Percentiles rank a stretch among this genome's conserved stretches.
Evolutionary conservation across 2,329 filamentous ascomycete species (phyloP).

Genomic region (Davidsoniella virescens): DNA sequence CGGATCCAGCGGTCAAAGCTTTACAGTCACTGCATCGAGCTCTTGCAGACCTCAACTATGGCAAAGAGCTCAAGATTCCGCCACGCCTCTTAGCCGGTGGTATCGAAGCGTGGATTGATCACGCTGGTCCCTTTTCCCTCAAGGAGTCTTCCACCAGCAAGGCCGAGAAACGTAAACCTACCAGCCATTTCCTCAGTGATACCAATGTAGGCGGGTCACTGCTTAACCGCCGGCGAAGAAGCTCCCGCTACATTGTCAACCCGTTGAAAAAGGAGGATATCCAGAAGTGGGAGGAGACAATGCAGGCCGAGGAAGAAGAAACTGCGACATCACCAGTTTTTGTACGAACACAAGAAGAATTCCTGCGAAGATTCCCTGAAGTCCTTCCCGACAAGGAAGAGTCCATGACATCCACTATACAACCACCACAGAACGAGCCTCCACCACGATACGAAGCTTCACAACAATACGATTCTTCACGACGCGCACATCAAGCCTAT

Average conservation of each 20-base stretch:
- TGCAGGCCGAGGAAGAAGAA: constrained; percentile 44
- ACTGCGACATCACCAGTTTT: constrained; percentile 35
- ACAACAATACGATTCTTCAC: not conserved
- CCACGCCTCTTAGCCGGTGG: constrained; percentile 73
- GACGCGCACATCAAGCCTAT: constrained; percentile 18
- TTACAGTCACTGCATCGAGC: constrained; percentile 52
- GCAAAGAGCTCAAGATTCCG: constrained; percentile 52
- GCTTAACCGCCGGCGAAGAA: constrained; percentile 17
- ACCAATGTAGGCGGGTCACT: not conserved
- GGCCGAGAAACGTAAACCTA: constrained; percentile 12
- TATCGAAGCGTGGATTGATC: constrained; percentile 68
- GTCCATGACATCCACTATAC: constrained; percentile 36
- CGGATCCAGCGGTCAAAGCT: constrained; percentile 6
- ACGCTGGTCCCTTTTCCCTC: constrained; percentile 56
- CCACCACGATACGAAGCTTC: not conserved
- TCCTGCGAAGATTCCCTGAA: constrained; percentile 66
- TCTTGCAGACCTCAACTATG: constrained; percentile 67
- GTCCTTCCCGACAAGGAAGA: constrained; percentile 39
- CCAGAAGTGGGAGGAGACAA: constrained; percentile 60
- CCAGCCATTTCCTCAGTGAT: constrained; percentile 3
- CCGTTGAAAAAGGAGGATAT: constrained; percentile 71
- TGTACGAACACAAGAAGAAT: constrained; percentile 64
- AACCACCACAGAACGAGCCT: constrained; percentile 3
- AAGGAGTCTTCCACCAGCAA: constrained; percentile 23
- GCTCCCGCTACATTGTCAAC: constrained; percentile 35